Conservation (phyloP, 805 yeast genomes). For the Cyberlindnera lachancei region DNA sequence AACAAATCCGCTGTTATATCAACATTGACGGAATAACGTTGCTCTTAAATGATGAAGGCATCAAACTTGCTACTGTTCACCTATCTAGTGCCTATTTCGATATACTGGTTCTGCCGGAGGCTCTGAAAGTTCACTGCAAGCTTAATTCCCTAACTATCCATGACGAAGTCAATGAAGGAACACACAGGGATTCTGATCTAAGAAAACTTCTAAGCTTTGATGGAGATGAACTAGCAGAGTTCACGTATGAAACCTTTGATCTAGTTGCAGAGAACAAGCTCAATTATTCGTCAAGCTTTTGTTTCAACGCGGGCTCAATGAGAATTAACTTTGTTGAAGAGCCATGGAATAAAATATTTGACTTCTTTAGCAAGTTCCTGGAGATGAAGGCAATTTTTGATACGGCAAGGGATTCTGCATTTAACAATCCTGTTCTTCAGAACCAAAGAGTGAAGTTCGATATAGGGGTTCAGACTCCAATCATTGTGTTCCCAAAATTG, state of each 20-base stretch:
- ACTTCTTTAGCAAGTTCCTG: constrained; percentile 66
- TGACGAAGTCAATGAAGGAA: constrained; percentile 67
- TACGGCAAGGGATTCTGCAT: constrained; percentile 79
- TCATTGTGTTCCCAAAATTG: constrained; percentile 65
- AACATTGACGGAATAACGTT: constrained; percentile 66
- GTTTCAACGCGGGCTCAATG: constrained; percentile 68
- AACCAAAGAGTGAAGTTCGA: constrained; percentile 62
- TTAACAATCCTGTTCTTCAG: constrained; percentile 65
- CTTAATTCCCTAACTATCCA: constrained; percentile 73
- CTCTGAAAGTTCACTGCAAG: constrained; percentile 60
- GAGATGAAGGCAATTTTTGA: constrained; percentile 89
- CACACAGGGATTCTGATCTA: constrained; percentile 49
- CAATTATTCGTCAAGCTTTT: constrained; percentile 45
- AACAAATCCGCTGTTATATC: constrained; percentile 62
- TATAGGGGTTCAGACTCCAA: constrained; percentile 71
- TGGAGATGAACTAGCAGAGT: constrained; percentile 74
- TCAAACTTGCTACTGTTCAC: constrained; percentile 70
- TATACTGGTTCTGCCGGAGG: constrained; percentile 65
- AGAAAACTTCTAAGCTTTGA: constrained; percentile 71
- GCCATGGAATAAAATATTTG: constrained; percentile 60
- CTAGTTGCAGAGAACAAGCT: constrained; percentile 37
- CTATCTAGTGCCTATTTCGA: constrained; percentile 66
- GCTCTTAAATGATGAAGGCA: constrained; percentile 75
- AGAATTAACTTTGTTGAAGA: constrained; percentile 75
- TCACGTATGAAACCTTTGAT: constrained; percentile 78